Conservation (phyloP, 345 rosid genomes). For the Euphorbia tirucalli region DNA sequence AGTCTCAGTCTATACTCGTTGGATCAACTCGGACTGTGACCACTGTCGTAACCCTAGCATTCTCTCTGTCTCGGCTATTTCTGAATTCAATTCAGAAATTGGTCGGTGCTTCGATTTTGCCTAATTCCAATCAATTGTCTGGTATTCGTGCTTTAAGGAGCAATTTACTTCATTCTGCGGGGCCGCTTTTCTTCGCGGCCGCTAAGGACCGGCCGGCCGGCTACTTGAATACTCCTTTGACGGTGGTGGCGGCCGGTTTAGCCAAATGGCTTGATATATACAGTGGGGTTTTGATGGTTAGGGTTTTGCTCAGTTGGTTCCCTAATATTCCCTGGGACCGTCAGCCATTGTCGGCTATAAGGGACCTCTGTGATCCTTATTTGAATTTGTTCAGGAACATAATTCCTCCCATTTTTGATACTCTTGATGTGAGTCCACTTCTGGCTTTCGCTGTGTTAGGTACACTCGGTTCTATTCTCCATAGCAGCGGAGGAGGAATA, state of each 20-base stretch:
- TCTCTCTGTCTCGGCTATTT: constrained; percentile 13
- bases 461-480: constrained; percentile 61
- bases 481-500: constrained; percentile 39
- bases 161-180: constrained; percentile 23
- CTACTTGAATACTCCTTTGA: constrained; percentile 66
- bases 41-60: constrained; percentile 16
- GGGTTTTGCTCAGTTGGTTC: constrained; percentile 95
- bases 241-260: constrained; percentile 80
- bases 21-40: constrained; percentile 29
- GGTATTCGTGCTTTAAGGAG: constrained; percentile 31
- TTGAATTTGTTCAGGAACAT: constrained; percentile 81
- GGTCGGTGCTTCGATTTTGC: constrained; percentile 12
- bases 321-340: constrained; percentile 92
- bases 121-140: constrained; percentile 27
- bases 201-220: constrained; percentile 47
- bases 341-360: constrained; percentile 75
- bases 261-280: constrained; percentile 86
- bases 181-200: constrained; percentile 70
- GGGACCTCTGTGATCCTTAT: constrained; percentile 87
- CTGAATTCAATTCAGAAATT: constrained; percentile 8
- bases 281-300: constrained; percentile 83
- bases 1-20: background rate
- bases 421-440: constrained; percentile 81
- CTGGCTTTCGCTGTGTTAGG: constrained; percentile 84
- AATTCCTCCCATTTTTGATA: constrained; percentile 72